These are phyloP conservation scores for Lentinula raphanica DNA, from an alignment of 768 basidiomycete genomes.

Conservation along the genomic window DNA sequence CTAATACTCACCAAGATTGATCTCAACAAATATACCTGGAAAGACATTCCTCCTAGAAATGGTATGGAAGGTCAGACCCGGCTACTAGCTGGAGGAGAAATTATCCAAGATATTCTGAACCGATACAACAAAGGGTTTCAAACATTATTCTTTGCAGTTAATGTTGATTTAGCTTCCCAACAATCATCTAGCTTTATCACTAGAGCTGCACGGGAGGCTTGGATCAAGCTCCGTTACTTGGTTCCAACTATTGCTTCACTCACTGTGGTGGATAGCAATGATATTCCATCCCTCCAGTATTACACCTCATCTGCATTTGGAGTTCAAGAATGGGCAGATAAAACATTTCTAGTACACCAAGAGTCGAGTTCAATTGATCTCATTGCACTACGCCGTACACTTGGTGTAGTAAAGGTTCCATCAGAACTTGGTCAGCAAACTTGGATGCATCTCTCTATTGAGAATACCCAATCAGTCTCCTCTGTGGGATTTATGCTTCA, in stretches of 20 bases:
- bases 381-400: constrained; percentile 13
- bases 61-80: background rate
- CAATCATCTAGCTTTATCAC: constrained; percentile 4
- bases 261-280: constrained; percentile 13
- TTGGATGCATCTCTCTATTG: constrained; percentile 16
- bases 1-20: constrained; percentile 11
- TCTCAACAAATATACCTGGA: constrained; percentile 12
- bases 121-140: constrained; percentile 18
- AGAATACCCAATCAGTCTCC: background rate
- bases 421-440: constrained; percentile 16
- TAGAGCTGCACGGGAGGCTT: constrained; percentile 10
- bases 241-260: constrained; percentile 17
- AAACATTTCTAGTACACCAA: constrained; percentile 13
- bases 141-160: constrained; percentile 17
- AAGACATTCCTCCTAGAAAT: background rate
- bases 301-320: constrained; percentile 6
- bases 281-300: constrained; percentile 9
- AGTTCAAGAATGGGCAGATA: constrained; percentile 16
- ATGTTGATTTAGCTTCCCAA: constrained; percentile 10
- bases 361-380: constrained; percentile 11
- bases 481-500: constrained; percentile 19
- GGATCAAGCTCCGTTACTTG: constrained; percentile 16
- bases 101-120: constrained; percentile 14
- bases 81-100: constrained; percentile 15
- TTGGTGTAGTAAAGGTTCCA: constrained; percentile 13